Evolutionary conservation across 192 early-diverging fungal genomes (phyloP).

Genomic region (Backusella circina): DNA sequence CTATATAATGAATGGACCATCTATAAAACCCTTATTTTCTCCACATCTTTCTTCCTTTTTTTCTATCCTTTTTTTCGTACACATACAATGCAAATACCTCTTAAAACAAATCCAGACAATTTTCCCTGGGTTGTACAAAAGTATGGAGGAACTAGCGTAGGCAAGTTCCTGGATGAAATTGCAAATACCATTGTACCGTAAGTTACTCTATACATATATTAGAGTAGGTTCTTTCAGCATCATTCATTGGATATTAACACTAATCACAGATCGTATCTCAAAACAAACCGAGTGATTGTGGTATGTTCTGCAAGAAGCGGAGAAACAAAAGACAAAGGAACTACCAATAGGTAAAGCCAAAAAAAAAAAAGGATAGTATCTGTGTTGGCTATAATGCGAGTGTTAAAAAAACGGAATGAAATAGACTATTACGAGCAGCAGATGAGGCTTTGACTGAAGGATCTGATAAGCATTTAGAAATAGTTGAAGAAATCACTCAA

Average conservation of each 20-base stretch:
- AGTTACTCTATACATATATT: constrained; percentile 26
- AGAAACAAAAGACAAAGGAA: constrained; percentile 77
- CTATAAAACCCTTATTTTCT: background rate
- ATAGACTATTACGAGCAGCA: constrained; percentile 44
- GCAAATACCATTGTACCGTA: constrained; percentile 71
- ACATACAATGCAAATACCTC: background rate
- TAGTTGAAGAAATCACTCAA: constrained; percentile 71
- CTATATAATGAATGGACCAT: background rate
- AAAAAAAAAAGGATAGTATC: background rate
- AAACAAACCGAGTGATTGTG: constrained; percentile 64
- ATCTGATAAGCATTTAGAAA: constrained; percentile 52
- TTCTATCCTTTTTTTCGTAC: background rate
- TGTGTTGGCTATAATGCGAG: background rate
- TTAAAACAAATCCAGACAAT: background rate
- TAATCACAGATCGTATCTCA: constrained; percentile 33
- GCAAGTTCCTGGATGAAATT: constrained; percentile 63
- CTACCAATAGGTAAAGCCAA: constrained; percentile 64
- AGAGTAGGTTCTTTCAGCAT: background rate
- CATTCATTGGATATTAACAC: background rate
- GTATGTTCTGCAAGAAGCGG: constrained; percentile 89
- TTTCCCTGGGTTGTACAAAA: constrained; percentile 65
- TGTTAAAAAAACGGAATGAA: background rate
- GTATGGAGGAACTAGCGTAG: constrained; percentile 91
- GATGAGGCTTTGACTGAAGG: constrained; percentile 24
- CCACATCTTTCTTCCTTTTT: background rate